These are phyloP conservation scores for Cicer bijugum DNA, from an alignment of 306 rosid genomes.

Conservation along the genomic window DNA sequence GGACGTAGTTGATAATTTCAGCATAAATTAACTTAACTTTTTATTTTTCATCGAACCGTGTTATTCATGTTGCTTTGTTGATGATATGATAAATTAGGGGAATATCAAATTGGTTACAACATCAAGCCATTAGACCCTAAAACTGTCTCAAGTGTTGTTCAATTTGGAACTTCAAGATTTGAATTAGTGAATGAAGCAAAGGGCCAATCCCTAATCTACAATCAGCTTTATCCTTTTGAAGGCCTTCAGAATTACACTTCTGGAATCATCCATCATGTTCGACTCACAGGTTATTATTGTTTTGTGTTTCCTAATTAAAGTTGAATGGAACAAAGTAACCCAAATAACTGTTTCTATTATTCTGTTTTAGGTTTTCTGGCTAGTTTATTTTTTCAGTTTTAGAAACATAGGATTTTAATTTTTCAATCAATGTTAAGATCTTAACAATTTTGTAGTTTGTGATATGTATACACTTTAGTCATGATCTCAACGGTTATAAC, in stretches of 20 bases:
- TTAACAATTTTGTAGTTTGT: conserved; percentile 2
- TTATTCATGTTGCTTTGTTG: conserved; percentile 27
- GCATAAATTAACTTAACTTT: neutral
- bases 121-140: conserved; percentile 72
- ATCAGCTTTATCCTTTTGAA: conserved; percentile 77
- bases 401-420: neutral
- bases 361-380: conserved; percentile 11
- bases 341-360: neutral
- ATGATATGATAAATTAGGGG: conserved; percentile 56
- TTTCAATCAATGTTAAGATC: neutral
- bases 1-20: neutral
- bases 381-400: conserved; percentile 10
- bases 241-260: conserved; percentile 89
- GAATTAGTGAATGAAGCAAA: conserved; percentile 57
- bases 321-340: neutral
- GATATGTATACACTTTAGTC: neutral
- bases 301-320: conserved; percentile 23
- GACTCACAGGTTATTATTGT: conserved; percentile 59
- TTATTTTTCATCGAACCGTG: neutral
- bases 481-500: neutral
- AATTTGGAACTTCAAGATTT: conserved; percentile 53
- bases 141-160: conserved; percentile 65
- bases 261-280: conserved; percentile 90
- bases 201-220: conserved; percentile 73
- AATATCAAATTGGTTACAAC: conserved; percentile 72